Percentiles rank a stretch among this genome's conserved stretches.
Evolutionary conservation across 2,329 filamentous ascomycete genomes (phyloP).

Genomic region (Fusarium sp.): DNA sequence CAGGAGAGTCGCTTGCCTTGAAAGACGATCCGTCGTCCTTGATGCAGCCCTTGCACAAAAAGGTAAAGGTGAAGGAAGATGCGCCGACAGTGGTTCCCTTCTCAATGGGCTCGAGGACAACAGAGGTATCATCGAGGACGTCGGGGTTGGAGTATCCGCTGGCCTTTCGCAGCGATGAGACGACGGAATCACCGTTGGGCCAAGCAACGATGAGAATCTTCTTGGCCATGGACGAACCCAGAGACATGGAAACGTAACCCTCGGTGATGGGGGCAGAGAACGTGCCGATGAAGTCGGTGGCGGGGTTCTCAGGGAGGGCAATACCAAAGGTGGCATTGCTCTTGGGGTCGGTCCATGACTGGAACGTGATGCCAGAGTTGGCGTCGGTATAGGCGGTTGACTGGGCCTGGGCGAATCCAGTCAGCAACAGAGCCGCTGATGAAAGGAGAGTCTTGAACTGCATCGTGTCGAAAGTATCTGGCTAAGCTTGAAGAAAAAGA

Average conservation of each 20-base stretch:
- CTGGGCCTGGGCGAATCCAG: conserved; percentile 23
- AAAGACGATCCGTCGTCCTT: conserved; percentile 59
- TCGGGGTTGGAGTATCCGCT: conserved; percentile 70
- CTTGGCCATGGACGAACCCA: conserved; percentile 69
- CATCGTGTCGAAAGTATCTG: conserved; percentile 21
- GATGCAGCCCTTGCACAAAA: conserved; percentile 71
- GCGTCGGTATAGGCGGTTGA: conserved; percentile 55
- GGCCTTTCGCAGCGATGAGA: conserved; percentile 69
- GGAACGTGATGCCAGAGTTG: conserved; percentile 65
- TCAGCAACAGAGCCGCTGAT: conserved; percentile 33
- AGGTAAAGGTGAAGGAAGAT: conserved; percentile 72
- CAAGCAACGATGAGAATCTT: conserved; percentile 70
- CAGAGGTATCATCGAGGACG: conserved; percentile 70
- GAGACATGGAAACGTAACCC: conserved; percentile 65
- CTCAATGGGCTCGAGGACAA: conserved; percentile 62
- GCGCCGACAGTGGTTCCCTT: conserved; percentile 69
- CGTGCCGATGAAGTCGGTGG: conserved; percentile 68
- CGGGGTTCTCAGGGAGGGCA: conserved; percentile 63
- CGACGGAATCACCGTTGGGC: conserved; percentile 63
- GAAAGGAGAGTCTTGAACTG: conserved; percentile 32
- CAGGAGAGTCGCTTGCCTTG: conserved; percentile 56
- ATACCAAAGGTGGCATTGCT: conserved; percentile 67
- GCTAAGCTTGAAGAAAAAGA: conserved; percentile 1
- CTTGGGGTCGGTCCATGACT: conserved; percentile 58
- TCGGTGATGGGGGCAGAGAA: conserved; percentile 63